A percentile compares a stretch with the other conserved stretches of the same genome.
Conservation (phyloP, 1,139 yeast genomes). For the Scheffersomyces parashehatae region DNA sequence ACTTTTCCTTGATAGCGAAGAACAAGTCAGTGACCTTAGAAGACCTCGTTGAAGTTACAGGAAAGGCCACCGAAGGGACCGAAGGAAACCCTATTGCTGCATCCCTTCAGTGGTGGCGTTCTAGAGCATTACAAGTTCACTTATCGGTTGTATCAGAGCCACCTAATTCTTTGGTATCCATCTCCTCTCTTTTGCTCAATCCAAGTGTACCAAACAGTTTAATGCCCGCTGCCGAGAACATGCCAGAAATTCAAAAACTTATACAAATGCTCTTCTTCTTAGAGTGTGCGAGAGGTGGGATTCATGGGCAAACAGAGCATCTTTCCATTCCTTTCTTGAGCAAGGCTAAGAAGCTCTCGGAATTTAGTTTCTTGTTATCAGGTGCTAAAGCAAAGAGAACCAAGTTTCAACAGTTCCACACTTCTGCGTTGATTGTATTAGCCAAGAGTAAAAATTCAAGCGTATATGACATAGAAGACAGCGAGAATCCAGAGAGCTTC, state of each 20-base stretch:
- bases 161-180: conserved; percentile 44
- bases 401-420: conserved; percentile 69
- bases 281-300: conserved; percentile 65
- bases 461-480: conserved; percentile 17
- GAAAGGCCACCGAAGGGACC: conserved; percentile 10
- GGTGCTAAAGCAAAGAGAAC: conserved; percentile 92
- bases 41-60: conserved; percentile 19
- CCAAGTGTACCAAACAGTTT: conserved; percentile 31
- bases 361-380: conserved; percentile 66
- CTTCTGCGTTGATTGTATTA: conserved; percentile 74
- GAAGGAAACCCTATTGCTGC: conserved; percentile 37
- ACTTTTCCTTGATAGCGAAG: conserved; percentile 28
- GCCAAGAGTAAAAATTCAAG: conserved; percentile 57
- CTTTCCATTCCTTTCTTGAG: conserved; percentile 51
- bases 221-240: conserved; percentile 26
- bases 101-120: conserved; percentile 69
- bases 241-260: conserved; percentile 29
- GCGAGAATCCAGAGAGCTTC: conserved; percentile 51
- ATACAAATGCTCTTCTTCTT: conserved; percentile 53
- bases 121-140: conserved; percentile 65
- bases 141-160: conserved; percentile 61
- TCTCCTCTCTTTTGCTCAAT: conserved; percentile 41
- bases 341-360: conserved; percentile 58
- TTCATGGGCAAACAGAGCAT: conserved; percentile 63
- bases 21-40: conserved; percentile 19